Evolutionary conservation across 768 basidiomycete genomes (phyloP), one percentile per base, ranked within the genome.

Genomic region (Sarcomyxa edulis): DNA sequence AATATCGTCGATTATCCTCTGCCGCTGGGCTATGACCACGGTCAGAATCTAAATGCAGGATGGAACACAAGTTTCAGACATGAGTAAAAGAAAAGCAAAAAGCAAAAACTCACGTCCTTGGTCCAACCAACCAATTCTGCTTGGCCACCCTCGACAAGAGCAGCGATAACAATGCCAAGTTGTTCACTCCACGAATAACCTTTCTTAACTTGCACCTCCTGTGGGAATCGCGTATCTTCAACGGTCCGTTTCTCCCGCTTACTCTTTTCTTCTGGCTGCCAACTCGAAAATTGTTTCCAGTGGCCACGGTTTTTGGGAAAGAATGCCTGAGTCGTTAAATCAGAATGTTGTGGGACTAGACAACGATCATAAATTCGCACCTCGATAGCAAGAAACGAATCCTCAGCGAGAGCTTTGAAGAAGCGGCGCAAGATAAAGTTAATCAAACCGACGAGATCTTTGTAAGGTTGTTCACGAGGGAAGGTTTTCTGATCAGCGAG

Each of bases 141-240:
- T 49, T 84, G 68, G 7, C 72, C 82, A 11, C 71, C 71, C 34
- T 90, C 83, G 7, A 82, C 65, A 9, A 97, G 71, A 32, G 76
- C 72, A 27, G 78, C 78, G 43, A 96, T 74, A 3, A 81, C 81
- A 48, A 97, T 89, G 3, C 87, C 94, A 32, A 98, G 68, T 58
- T 97, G 82, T 52, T 97, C 84, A 48, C 81, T 90, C 81, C 84
- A 86, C 11, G 84, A 78, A 60, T 89, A 84, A 5, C 89, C 90
- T 50, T 88, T 89, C 69, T 87, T 86, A 45, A 95, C 78, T 43
- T 76, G 69, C 20, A 95, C 74, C 36, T 94, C 92, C 10, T 67
- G 72, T 26, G 78, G 73, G 55, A 70, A 70, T 34, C 60, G 57
- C 9, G 54, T 62, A 46, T 76, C 74, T 34, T 65, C 59, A 34